Conservation (phyloP, 805 yeast genomes). For the Huiozyma sinensis region DNA sequence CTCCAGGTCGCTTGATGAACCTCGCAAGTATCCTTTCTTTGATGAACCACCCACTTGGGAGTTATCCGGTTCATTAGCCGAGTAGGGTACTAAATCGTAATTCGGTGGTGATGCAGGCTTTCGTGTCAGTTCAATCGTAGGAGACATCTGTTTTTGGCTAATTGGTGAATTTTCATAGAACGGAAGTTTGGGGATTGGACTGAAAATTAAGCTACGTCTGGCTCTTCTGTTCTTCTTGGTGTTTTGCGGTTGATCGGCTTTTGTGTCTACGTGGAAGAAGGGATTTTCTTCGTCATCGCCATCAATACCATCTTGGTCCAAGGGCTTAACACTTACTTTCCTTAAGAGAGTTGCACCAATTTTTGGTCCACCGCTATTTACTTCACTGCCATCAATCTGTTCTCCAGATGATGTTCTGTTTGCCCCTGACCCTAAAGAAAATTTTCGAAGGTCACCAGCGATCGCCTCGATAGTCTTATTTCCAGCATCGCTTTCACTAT, state of each 20-base stretch:
- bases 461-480: slow-evolving; percentile 10
- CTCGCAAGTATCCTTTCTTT: too few relatives aligned
- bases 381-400: background rate
- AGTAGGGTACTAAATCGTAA: too few relatives aligned
- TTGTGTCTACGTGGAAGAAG: slow-evolving; percentile 5
- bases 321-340: slow-evolving; percentile 34
- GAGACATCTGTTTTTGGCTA: too few relatives aligned
- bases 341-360: slow-evolving; percentile 32
- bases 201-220: slow-evolving; percentile 9
- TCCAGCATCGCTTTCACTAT: slow-evolving; percentile 9
- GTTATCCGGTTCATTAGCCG: too few relatives aligned
- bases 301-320: slow-evolving; percentile 28
- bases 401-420: background rate
- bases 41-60: too few relatives aligned
- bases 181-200: slow-evolving; percentile 12
- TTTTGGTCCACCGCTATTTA: slow-evolving; percentile 5
- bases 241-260: background rate
- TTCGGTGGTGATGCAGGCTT: too few relatives aligned
- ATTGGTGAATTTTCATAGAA: background rate
- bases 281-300: slow-evolving; percentile 13
- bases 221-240: background rate
- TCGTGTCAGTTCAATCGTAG: too few relatives aligned
- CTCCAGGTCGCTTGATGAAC: too few relatives aligned
- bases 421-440: slow-evolving; percentile 5
- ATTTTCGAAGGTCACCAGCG: slow-evolving; percentile 5